These are phyloP conservation scores for Fusarium redolens DNA, from an alignment of 2,329 filamentous ascomycete species.

Conservation along the genomic window DNA sequence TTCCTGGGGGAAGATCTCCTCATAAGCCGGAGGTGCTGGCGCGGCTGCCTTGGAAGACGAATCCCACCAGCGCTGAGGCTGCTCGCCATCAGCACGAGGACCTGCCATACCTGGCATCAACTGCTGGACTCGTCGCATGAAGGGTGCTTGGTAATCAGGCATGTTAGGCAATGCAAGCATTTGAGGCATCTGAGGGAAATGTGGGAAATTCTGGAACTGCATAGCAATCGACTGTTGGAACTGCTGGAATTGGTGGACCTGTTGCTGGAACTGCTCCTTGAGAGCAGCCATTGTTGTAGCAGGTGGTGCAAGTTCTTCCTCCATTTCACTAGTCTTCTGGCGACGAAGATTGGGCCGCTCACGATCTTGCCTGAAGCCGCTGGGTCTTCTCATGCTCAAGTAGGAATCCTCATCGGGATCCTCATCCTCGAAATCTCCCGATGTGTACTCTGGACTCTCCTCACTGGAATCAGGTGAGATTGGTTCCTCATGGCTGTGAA, in stretches of 20 bases:
- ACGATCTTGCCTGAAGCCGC: conserved; percentile 43
- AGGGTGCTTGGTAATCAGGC: conserved; percentile 78
- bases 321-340: conserved; percentile 52
- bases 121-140: conserved; percentile 78
- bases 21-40: conserved; percentile 77
- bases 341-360: conserved; percentile 52
- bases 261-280: conserved; percentile 78
- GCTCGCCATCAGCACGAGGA: conserved; percentile 59
- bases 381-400: conserved; percentile 51
- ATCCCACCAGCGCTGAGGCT: conserved; percentile 70
- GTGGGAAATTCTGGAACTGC: conserved; percentile 68
- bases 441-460: conserved; percentile 59
- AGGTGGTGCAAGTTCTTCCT: conserved; percentile 61
- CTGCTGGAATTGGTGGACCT: conserved; percentile 69
- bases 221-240: conserved; percentile 78
- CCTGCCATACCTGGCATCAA: conserved; percentile 74
- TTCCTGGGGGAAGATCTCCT: conserved; percentile 77
- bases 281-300: conserved; percentile 73
- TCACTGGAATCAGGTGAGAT: conserved; percentile 57
- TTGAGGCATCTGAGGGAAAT: conserved; percentile 71
- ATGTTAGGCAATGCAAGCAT: conserved; percentile 66
- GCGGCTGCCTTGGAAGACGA: conserved; percentile 64
- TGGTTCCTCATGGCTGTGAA: conserved; percentile 49
- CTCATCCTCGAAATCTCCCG: conserved; percentile 57
- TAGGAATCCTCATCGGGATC: conserved; percentile 53